Conservation (phyloP, 2,329 filamentous ascomycete genomes). For the Tolypocladium album region DNA sequence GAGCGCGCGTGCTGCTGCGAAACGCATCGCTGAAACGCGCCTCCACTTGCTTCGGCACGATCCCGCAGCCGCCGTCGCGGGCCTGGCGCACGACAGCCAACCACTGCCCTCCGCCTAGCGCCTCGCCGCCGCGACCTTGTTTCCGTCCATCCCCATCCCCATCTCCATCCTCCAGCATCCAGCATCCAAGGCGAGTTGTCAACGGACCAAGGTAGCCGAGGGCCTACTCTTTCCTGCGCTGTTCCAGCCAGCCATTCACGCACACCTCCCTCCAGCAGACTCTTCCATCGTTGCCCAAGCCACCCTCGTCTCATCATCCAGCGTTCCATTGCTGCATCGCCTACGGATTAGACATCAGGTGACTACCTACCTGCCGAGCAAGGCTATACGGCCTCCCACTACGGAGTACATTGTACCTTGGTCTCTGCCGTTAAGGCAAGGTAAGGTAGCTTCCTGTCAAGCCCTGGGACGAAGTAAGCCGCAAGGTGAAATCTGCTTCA, state of each 20-base stretch:
- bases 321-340: neutral
- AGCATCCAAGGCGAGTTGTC: too few relatives aligned
- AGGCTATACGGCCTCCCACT: too few relatives aligned
- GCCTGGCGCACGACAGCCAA: neutral
- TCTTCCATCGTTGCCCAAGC: neutral
- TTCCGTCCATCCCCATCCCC: too few relatives aligned
- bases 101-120: neutral
- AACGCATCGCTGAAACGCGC: neutral
- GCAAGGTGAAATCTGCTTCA: constrained; percentile 2
- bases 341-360: too few relatives aligned
- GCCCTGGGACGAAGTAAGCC: neutral
- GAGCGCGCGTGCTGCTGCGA: neutral
- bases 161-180: too few relatives aligned
- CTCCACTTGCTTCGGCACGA: neutral
- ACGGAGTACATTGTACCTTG: too few relatives aligned
- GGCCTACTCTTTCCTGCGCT: too few relatives aligned
- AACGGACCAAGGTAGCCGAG: too few relatives aligned
- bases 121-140: neutral
- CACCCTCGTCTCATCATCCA: neutral
- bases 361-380: too few relatives aligned
- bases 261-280: neutral
- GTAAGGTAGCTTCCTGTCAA: neutral
- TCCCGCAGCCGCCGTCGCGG: neutral
- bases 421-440: too few relatives aligned
- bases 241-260: neutral